Evolutionary conservation across 1,284 basidiomycete species (phyloP).

Genomic region (Xerocomus amazonicus): DNA sequence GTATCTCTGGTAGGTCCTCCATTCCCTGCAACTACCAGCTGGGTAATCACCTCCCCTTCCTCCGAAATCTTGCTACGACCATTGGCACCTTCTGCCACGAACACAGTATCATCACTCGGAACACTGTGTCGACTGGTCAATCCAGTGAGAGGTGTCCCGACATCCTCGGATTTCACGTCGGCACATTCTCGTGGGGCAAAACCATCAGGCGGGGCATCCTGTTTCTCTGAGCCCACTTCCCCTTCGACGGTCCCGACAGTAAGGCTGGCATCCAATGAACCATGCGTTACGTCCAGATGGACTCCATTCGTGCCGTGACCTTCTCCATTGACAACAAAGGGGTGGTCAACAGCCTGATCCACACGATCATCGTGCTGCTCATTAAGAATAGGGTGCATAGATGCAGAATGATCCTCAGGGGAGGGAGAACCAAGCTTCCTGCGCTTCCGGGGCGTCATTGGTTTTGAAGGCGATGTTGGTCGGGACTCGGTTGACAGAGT

Average conservation of each 20-base stretch:
- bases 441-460: conserved; percentile 25
- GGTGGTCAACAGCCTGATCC: conserved; percentile 5
- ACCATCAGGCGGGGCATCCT: conserved; percentile 4
- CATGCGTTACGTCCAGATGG: conserved; percentile 3
- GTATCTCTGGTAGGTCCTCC: conserved; percentile 5
- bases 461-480: conserved; percentile 11
- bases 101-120: conserved; percentile 55
- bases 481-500: conserved; percentile 8
- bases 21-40: background rate
- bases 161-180: conserved; percentile 48
- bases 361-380: conserved; percentile 5
- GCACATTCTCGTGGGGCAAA: conserved; percentile 15
- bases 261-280: conserved; percentile 1
- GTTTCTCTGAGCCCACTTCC: background rate
- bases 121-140: conserved; percentile 50
- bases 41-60: conserved; percentile 15
- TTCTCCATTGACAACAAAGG: conserved; percentile 18
- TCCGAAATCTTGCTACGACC: conserved; percentile 23
- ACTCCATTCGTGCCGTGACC: conserved; percentile 19
- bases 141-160: conserved; percentile 50
- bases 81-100: conserved; percentile 16
- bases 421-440: conserved; percentile 25
- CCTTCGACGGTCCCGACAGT: conserved; percentile 1
- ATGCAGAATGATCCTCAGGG: conserved; percentile 6
- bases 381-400: conserved; percentile 4